Percentiles rank a stretch among this genome's conserved stretches.
These are phyloP conservation scores for Pseudogymnoascus sp. DNA, from an alignment of 2,329 filamentous ascomycete genomes.

Conservation along the genomic window DNA sequence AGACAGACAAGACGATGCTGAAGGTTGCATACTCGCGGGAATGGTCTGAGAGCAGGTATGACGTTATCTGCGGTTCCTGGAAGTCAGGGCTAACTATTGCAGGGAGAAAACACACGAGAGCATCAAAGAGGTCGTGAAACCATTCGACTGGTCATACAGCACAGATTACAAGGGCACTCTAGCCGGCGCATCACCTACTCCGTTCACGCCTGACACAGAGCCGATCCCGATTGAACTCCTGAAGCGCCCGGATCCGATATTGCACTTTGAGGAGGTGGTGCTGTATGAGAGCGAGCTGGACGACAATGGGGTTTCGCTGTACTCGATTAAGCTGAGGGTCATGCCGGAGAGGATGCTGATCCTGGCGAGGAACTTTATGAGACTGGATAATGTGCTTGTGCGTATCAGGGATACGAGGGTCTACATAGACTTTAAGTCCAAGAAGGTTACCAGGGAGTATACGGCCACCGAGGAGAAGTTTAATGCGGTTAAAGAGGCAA, in stretches of 20 bases:
- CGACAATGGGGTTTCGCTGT: conserved; percentile 88
- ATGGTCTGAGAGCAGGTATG: conserved; percentile 51
- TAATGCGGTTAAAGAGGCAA: conserved; percentile 62
- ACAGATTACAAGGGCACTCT: conserved; percentile 76
- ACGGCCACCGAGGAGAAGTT: conserved; percentile 79
- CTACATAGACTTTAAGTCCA: conserved; percentile 77
- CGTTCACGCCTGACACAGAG: conserved; percentile 21
- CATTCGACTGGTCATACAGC: conserved; percentile 97
- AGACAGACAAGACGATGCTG: conserved; percentile 83
- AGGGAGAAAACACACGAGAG: conserved; percentile 73
- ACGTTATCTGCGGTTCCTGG: background rate
- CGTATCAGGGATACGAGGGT: conserved; percentile 83
- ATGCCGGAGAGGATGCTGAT: conserved; percentile 85
- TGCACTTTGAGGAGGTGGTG: conserved; percentile 94
- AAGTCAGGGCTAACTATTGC: conserved; percentile 24
- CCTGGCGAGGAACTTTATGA: conserved; percentile 81
- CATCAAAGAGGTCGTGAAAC: conserved; percentile 89
- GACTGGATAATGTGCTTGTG: conserved; percentile 82
- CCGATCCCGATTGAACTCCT: conserved; percentile 79
- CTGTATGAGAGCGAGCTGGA: conserved; percentile 97
- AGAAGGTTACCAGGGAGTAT: conserved; percentile 80
- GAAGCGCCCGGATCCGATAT: conserved; percentile 80
- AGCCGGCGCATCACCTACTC: conserved; percentile 22
- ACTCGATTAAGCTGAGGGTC: conserved; percentile 85
- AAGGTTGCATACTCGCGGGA: conserved; percentile 87